Conservation (phyloP, 129 eudicot genomes). For the Chrysanthemum makinoi region DNA sequence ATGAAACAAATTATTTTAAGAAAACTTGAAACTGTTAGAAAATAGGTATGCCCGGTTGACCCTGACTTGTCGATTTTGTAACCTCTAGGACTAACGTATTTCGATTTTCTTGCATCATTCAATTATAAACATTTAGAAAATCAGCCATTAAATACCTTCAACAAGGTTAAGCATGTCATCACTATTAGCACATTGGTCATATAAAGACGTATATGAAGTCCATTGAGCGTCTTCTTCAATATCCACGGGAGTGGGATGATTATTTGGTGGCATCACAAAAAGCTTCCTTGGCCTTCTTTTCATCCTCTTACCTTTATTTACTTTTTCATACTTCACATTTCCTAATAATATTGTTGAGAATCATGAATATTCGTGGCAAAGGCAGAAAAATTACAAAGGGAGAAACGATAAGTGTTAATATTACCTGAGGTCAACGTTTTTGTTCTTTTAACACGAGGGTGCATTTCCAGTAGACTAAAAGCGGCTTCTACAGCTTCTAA, state of each 20-base stretch:
- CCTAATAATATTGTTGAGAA: background rate
- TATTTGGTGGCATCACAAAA: conserved; percentile 1
- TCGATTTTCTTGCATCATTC: too few species aligned
- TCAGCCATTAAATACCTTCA: background rate
- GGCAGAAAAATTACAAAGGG: background rate
- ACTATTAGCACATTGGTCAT: conserved; percentile 5
- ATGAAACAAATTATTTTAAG: too few species aligned
- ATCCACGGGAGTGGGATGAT: background rate
- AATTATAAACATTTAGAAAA: background rate
- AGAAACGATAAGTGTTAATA: background rate
- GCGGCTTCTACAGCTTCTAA: conserved; percentile 22
- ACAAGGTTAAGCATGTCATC: background rate
- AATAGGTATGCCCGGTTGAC: too few species aligned
- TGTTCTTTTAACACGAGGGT: conserved; percentile 22
- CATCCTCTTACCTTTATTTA: conserved; percentile 6
- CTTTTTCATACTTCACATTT: background rate
- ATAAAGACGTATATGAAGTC: background rate
- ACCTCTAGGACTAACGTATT: too few species aligned
- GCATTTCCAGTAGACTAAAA: conserved; percentile 17
- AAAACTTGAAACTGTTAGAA: too few species aligned
- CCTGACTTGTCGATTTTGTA: too few species aligned
- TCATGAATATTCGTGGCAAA: background rate
- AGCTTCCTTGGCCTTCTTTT: conserved; percentile 4
- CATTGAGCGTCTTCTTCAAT: background rate
- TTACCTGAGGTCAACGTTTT: conserved; percentile 10